Base-by-base conservation (phyloP, 1,284 basidiomycete species). In the Cryptococcus sp. region DNA sequence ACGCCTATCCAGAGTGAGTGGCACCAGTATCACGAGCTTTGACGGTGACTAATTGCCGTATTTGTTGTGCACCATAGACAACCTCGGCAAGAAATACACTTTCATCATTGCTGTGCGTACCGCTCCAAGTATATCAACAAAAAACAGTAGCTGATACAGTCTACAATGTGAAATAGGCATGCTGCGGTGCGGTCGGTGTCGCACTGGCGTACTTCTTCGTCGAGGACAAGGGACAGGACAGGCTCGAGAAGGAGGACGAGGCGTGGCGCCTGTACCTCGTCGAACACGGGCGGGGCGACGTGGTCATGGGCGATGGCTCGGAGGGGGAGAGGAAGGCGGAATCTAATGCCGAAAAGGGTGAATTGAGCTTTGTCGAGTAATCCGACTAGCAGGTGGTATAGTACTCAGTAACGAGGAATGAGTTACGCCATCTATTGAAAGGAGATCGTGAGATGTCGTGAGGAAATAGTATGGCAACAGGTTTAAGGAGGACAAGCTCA, bases 1-100 rank as follows among this genome's bases (percentile, higher is more conserved):
- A 88, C 85, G 4, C 88, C 88, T 3, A 89, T 90, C 62, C 87
- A 89, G 71, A 81, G 61, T 62, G 44, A 57, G 58, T 57, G 17
- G 17, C 20, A 13, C 5, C 2, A 19, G 8, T 45, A 45, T n/a
- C n/a, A 7, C 6, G 8, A 19, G 42, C 22, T 45, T 45, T 4
- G 15, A 23, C 2, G 6, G 7, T 45, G 22, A 45, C 42, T 19
- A 6, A 45, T 13, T 17, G 5, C 42, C 17, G 5, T 45, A 15
- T 8, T 4, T 10, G 2, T 16, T 13, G 19, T 15, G 41, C 20
- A 16, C 17, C n/a, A 19, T n/a, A 62, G 58, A 58, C 56, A 46
- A 67, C 47, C 64, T 73, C 39, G 72, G 72, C n/a, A 70, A 70
- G 52, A 64, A 65, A 56, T 74, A 66, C 54, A 71, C 71, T 8